phyloP scores from a whole-genome alignment of 2,329 filamentous ascomycete genomes.

The Aspergillus uvarum region DNA sequence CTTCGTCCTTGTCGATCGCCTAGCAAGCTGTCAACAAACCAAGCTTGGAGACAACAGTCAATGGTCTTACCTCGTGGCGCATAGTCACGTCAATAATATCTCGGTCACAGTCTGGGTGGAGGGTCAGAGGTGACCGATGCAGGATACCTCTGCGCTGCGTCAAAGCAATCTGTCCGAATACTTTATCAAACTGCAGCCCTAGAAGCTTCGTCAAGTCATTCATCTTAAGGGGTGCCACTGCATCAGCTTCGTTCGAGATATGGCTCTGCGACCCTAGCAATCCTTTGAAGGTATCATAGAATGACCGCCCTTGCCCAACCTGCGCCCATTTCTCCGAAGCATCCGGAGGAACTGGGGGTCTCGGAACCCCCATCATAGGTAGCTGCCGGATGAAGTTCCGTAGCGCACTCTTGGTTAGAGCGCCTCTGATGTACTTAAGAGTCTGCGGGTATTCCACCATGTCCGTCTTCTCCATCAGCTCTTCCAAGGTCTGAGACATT shows the following conservation, averaged over 20 bases:
- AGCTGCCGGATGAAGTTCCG: conserved; percentile 54
- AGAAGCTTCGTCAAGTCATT: conserved; percentile 63
- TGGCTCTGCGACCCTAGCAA: conserved; percentile 54
- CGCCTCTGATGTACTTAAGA: conserved; percentile 72
- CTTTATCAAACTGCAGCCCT: conserved; percentile 55
- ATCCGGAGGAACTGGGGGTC: conserved; percentile 36
- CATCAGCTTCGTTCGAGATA: conserved; percentile 47
- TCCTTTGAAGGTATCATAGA: conserved; percentile 50
- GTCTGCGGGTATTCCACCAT: conserved; percentile 71
- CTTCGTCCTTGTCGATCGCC: conserved; percentile 23
- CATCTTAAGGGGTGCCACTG: conserved; percentile 59
- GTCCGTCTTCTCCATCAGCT: conserved; percentile 74
- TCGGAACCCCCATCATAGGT: conserved; percentile 34
- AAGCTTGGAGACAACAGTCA: too few species aligned
- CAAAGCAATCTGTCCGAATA: conserved; percentile 69
- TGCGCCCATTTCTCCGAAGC: conserved; percentile 44
- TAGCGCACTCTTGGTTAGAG: conserved; percentile 66
- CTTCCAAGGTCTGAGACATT: conserved; percentile 59
- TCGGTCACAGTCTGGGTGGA: conserved; percentile 43
- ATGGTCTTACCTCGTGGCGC: conserved; percentile 47
- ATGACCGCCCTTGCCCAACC: conserved; percentile 38
- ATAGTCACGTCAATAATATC: conserved; percentile 58
- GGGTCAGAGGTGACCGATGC: conserved; percentile 58
- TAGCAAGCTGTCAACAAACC: conserved; percentile 16
- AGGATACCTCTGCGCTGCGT: conserved; percentile 67